Evolutionary conservation across 768 basidiomycete species (phyloP).

Genomic region (Serendipita indica): DNA sequence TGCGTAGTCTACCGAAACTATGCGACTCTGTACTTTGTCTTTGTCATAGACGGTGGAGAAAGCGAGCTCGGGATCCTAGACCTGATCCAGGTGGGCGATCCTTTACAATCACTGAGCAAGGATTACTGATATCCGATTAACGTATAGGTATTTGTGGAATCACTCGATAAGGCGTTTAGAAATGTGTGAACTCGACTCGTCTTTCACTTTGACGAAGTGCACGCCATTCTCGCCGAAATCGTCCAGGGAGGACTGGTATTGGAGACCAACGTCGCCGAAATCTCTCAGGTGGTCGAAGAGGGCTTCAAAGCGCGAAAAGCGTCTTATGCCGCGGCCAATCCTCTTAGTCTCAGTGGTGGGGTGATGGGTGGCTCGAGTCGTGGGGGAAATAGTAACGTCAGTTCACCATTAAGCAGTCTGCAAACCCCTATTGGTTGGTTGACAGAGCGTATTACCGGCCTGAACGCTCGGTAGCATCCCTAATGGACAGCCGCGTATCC

Average conservation of each 20-base stretch:
- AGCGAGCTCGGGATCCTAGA: constrained; percentile 94
- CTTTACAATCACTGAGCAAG: neutral
- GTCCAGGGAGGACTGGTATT: constrained; percentile 73
- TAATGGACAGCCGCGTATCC: too few species aligned
- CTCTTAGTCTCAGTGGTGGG: constrained; percentile 3
- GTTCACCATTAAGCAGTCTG: neutral
- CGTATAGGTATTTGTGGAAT: constrained; percentile 86
- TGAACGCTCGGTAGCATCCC: constrained; percentile 8
- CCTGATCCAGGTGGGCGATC: constrained; percentile 68
- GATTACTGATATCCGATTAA: neutral
- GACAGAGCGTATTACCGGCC: neutral
- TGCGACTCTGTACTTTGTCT: constrained; percentile 92
- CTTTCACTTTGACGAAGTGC: constrained; percentile 97
- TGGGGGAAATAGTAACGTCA: constrained; percentile 3
- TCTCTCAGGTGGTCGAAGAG: neutral
- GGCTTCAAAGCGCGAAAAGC: constrained; percentile 5
- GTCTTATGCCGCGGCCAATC: constrained; percentile 5
- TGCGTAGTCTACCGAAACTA: constrained; percentile 90
- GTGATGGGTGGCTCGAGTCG: constrained; percentile 3
- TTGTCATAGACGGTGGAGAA: constrained; percentile 91
- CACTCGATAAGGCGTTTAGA: constrained; percentile 88
- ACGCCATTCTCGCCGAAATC: constrained; percentile 89
- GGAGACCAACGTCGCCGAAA: constrained; percentile 2
- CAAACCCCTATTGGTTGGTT: constrained; percentile 5
- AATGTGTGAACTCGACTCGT: constrained; percentile 99